phyloP scores from a whole-genome alignment of 352 stramenopile species.

The Phytophthora agathidicida region DNA sequence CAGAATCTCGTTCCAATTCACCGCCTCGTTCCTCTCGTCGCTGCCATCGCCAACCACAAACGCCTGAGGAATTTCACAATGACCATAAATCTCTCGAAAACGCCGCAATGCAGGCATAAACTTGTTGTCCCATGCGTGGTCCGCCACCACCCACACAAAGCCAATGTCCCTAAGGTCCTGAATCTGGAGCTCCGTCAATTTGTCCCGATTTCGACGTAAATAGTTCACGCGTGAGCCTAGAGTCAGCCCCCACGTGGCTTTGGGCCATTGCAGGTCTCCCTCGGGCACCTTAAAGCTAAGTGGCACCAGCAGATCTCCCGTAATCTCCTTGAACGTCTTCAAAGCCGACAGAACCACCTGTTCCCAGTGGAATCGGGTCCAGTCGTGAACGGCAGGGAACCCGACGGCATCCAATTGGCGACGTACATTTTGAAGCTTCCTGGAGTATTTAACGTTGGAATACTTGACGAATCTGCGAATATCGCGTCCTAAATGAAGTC shows the following conservation, averaged over 20 bases:
- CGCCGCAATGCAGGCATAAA: conserved; percentile 47
- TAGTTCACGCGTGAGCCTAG: conserved; percentile 46
- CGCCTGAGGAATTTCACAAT: conserved; percentile 43
- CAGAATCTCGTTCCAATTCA: conserved; percentile 35
- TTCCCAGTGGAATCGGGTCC: conserved; percentile 53
- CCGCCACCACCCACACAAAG: conserved; percentile 46
- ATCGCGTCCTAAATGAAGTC: conserved; percentile 43
- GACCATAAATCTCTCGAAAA: conserved; percentile 45
- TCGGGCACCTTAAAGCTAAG: conserved; percentile 47
- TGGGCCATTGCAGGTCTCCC: conserved; percentile 35
- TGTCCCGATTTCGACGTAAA: conserved; percentile 35
- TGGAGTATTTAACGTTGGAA: conserved; percentile 1
- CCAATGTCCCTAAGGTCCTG: conserved; percentile 42
- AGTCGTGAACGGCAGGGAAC: conserved; percentile 41
- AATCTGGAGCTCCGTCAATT: conserved; percentile 31
- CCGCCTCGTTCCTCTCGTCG: conserved; percentile 2
- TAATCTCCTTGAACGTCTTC: conserved; percentile 32
- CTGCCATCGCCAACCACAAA: conserved; percentile 43
- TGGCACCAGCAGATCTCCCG: conserved; percentile 45
- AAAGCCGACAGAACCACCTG: conserved; percentile 36
- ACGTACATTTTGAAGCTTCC: conserved; percentile 5
- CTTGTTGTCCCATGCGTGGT: conserved; percentile 40
- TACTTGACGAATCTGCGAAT: conserved; percentile 36
- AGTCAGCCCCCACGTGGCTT: conserved; percentile 38
- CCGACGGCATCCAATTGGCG: conserved; percentile 37